Conservation (phyloP, 148 eudicot genomes). For the Rhododendron vialii region DNA sequence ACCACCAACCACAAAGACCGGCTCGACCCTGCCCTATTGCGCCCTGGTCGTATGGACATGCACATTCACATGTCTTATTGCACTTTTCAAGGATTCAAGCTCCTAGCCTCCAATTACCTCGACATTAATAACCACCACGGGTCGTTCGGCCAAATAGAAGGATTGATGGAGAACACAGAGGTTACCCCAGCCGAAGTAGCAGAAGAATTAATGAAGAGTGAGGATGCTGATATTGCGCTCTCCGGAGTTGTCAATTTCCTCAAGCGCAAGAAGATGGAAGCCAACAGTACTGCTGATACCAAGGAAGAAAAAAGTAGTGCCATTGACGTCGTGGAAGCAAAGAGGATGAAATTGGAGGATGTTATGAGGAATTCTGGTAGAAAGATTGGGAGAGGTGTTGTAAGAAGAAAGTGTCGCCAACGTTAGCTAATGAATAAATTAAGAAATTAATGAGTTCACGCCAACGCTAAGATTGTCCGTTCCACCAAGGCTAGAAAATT, state of each 20-base stretch:
- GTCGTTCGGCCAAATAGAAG: conserved; percentile 23
- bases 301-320: background rate
- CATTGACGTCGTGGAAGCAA: background rate
- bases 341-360: background rate
- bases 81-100: conserved; percentile 23
- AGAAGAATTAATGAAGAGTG: conserved; percentile 39
- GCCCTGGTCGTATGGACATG: conserved; percentile 53
- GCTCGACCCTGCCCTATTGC: conserved; percentile 38
- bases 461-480: background rate
- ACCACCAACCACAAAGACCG: conserved; percentile 43
- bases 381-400: background rate
- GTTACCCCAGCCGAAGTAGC: conserved; percentile 45
- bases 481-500: background rate
- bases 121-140: conserved; percentile 8
- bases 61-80: conserved; percentile 43
- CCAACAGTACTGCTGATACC: background rate
- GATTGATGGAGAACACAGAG: conserved; percentile 15
- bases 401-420: background rate
- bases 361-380: background rate
- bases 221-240: conserved; percentile 26
- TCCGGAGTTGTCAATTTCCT: conserved; percentile 26
- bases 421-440: background rate
- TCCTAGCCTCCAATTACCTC: conserved; percentile 37
- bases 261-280: conserved; percentile 16
- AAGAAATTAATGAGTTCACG: background rate